Evolutionary conservation across 371 early-diverging fungal genomes (phyloP).

Genomic region (Encephalitozoon hellem): DNA sequence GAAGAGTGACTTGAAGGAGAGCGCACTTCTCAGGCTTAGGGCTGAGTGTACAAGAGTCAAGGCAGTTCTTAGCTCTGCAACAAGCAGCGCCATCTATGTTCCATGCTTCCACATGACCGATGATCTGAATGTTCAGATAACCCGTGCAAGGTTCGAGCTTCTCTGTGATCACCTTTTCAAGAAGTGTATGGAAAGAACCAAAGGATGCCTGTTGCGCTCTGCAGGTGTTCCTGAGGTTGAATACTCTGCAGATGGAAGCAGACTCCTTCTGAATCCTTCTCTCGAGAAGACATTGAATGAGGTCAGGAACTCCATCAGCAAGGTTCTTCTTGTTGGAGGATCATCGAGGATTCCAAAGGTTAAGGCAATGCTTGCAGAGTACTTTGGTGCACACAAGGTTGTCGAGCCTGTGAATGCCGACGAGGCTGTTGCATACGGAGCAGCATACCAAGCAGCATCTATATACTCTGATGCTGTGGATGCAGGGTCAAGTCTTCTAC

Average conservation of each 20-base stretch:
- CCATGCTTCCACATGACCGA: conserved; percentile 66
- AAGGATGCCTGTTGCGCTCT: conserved; percentile 19
- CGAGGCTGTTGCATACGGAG: conserved; percentile 59
- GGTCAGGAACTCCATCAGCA: conserved; percentile 28
- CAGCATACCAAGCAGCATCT: conserved; percentile 53
- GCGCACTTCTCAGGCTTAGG: conserved; percentile 48
- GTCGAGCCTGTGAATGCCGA: conserved; percentile 57
- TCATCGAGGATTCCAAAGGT: conserved; percentile 60
- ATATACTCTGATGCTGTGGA: conserved; percentile 35
- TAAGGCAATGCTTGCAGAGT: conserved; percentile 47
- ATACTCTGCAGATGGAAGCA: conserved; percentile 36
- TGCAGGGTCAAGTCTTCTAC: conserved; percentile 21
- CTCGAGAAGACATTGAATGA: conserved; percentile 10
- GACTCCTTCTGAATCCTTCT: conserved; percentile 35
- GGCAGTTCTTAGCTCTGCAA: conserved; percentile 68
- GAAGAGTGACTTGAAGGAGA: conserved; percentile 30
- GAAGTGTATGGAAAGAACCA: conserved; percentile 36
- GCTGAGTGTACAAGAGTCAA: conserved; percentile 53
- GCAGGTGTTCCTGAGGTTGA: conserved; percentile 3
- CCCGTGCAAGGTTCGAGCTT: conserved; percentile 42
- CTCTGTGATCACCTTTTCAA: conserved; percentile 44
- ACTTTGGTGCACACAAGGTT: conserved; percentile 48
- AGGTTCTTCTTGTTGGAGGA: conserved; percentile 60
- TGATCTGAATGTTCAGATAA: conserved; percentile 64
- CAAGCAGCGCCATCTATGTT: conserved; percentile 75